Percentiles rank a stretch among this genome's conserved stretches.
Evolutionary conservation across 768 basidiomycete species (phyloP).

Genomic region (Hygrophoropsis aurantiaca): DNA sequence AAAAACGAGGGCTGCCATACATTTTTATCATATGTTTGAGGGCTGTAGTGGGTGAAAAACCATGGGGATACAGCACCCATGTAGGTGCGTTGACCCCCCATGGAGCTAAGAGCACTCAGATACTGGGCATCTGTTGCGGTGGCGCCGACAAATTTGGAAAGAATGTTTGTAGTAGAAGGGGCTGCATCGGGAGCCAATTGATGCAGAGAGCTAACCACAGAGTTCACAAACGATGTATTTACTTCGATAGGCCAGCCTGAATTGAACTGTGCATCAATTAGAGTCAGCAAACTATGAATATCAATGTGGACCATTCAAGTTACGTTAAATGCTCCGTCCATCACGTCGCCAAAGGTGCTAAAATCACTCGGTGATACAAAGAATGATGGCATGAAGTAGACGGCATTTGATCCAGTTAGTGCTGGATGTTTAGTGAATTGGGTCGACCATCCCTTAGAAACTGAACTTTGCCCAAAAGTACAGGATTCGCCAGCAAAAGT

Average conservation of each 20-base stretch:
- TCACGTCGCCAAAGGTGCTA: slow-evolving; percentile 43
- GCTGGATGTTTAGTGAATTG: slow-evolving; percentile 50
- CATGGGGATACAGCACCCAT: slow-evolving; percentile 65
- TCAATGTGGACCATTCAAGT: slow-evolving; percentile 15
- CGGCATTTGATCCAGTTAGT: slow-evolving; percentile 40
- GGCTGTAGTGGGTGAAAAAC: slow-evolving; percentile 80
- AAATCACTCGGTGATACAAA: slow-evolving; percentile 57
- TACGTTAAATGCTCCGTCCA: slow-evolving; percentile 64
- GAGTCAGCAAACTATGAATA: slow-evolving; percentile 6
- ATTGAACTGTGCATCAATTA: slow-evolving; percentile 58
- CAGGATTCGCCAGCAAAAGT: slow-evolving; percentile 74
- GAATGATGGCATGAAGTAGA: slow-evolving; percentile 71
- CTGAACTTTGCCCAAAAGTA: slow-evolving; percentile 56
- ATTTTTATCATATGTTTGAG: slow-evolving; percentile 71
- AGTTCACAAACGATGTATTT: slow-evolving; percentile 28
- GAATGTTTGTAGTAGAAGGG: slow-evolving; percentile 26
- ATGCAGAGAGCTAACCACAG: slow-evolving; percentile 13
- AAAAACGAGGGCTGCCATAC: slow-evolving; percentile 35
- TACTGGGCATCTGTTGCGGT: slow-evolving; percentile 57
- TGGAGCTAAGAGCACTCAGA: slow-evolving; percentile 39
- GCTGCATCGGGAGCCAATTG: slow-evolving; percentile 7
- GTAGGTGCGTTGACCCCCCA: slow-evolving; percentile 32
- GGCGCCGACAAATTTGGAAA: slow-evolving; percentile 40
- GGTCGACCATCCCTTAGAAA: slow-evolving; percentile 54
- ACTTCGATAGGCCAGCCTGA: slow-evolving; percentile 74